Evolutionary conservation across 345 rosid species (phyloP).

Genomic region (Bruguiera parviflora): DNA sequence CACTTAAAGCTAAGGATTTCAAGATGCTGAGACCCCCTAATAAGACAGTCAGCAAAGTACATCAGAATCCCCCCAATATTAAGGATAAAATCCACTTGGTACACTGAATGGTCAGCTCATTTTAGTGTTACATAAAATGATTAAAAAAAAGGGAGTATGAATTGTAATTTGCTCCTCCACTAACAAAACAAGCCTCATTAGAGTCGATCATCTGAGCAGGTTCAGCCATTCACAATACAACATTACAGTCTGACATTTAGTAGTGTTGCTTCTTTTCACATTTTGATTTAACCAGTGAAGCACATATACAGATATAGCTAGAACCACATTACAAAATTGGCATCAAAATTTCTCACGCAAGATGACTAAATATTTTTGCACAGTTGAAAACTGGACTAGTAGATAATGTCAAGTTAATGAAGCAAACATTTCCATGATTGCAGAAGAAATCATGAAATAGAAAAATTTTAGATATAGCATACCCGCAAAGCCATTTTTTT

Average conservation of each 20-base stretch:
- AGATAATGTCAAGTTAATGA: slow-evolving; percentile 9
- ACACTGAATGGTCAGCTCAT: background rate
- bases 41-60: background rate
- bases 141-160: too few species aligned
- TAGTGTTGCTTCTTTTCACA: background rate
- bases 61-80: background rate
- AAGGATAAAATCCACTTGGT: background rate
- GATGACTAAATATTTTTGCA: background rate
- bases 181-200: too few species aligned
- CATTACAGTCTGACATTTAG: background rate
- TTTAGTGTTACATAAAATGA: too few species aligned
- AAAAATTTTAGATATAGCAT: slow-evolving; percentile 23
- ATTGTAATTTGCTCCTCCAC: too few species aligned
- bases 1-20: background rate
- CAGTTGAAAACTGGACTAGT: background rate
- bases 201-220: too few species aligned
- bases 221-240: background rate
- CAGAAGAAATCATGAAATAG: slow-evolving; percentile 1
- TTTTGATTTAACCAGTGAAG: background rate
- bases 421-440: background rate
- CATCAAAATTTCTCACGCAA: slow-evolving; percentile 5
- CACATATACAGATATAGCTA: slow-evolving; percentile 6
- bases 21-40: background rate
- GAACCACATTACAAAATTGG: background rate
- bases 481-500: slow-evolving; percentile 97